Base-by-base conservation (phyloP, 2,329 filamentous ascomycete species). In the Colletotrichum musae region DNA sequence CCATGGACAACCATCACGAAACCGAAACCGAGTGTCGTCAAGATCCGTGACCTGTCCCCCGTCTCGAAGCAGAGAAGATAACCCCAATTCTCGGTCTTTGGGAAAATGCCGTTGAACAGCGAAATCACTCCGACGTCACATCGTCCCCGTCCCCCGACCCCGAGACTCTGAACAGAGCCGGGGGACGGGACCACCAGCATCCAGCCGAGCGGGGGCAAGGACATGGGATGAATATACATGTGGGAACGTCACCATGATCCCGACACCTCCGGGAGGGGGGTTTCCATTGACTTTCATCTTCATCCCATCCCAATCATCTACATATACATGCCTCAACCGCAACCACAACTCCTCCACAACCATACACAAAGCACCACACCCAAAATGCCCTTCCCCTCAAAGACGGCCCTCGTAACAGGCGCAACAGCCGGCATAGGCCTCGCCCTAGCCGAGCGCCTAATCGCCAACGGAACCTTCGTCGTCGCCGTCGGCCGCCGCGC, bases 401-500 rank as follows among this genome's bases (percentile, higher is more conserved):
- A 87, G 58, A 84, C 84, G 47, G 81, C 88, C 36, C 84, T 90
- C 64, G 74, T 90, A 54, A 79, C 89, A 41, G 86, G 87, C 15
- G 86, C 86, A 15, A 88, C 87, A 0, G 81, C 85, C 2, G 87
- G 87, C 52, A 89, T 89, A 65, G 87, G 87, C 60, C 75, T 74
- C 50, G 84, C 82, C 2, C 78, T 89, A 62, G 82, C 85, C 18
- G 76, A 79, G 67, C 76, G 75, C 58, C 73, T 80, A 65, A 70
- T 89, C 48, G 73, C 80, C 6, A 78, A 82, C 63, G 86, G 84
- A 54, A 78, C 84, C 59, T 85, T 85, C 71, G 86, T 90, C 39
- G 86, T 88, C 41, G 86, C 82, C 6, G 85, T 88, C 6, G 88
- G 88, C 21, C 83, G 88, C n/a, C 84, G 87, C 51, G 75, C 85